Conservation (phyloP, 768 basidiomycete genomes). For the Leucosporidium yakuticum region DNA sequence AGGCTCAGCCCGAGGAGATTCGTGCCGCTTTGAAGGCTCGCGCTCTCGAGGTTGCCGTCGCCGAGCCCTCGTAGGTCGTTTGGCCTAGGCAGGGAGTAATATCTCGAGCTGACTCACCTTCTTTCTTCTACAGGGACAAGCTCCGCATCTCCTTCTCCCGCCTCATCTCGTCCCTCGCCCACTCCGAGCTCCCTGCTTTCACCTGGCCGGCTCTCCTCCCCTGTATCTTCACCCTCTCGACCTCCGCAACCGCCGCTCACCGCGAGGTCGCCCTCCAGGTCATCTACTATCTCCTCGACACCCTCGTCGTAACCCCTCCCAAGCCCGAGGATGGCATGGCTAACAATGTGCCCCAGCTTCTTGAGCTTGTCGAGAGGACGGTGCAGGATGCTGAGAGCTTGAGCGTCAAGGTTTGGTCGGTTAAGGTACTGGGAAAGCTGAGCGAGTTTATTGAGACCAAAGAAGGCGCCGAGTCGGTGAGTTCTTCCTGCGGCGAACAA, state of each 20-base stretch:
- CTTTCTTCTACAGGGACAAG: slow-evolving; percentile 49
- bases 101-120: neutral
- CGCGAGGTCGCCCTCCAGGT: slow-evolving; percentile 90
- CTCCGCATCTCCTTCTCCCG: slow-evolving; percentile 90
- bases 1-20: slow-evolving; percentile 58
- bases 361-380: slow-evolving; percentile 68
- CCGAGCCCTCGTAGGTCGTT: slow-evolving; percentile 63
- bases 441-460: slow-evolving; percentile 85
- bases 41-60: slow-evolving; percentile 68
- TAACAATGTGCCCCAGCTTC: slow-evolving; percentile 63
- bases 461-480: slow-evolving; percentile 77
- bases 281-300: slow-evolving; percentile 83
- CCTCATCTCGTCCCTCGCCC: slow-evolving; percentile 85
- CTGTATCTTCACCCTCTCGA: slow-evolving; percentile 72
- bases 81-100: neutral
- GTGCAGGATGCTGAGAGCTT: slow-evolving; percentile 76
- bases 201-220: slow-evolving; percentile 83
- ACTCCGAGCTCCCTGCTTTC: slow-evolving; percentile 61
- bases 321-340: slow-evolving; percentile 41
- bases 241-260: slow-evolving; percentile 60
- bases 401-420: slow-evolving; percentile 83
- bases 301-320: slow-evolving; percentile 77
- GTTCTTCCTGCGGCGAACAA: slow-evolving; percentile 39
- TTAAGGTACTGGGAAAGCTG: slow-evolving; percentile 80
- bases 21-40: slow-evolving; percentile 79